Evolutionary conservation across 2,329 filamentous ascomycete genomes (phyloP), one percentile per base, ranked within the genome.

Genomic region (Stachybotrys echinatus): DNA sequence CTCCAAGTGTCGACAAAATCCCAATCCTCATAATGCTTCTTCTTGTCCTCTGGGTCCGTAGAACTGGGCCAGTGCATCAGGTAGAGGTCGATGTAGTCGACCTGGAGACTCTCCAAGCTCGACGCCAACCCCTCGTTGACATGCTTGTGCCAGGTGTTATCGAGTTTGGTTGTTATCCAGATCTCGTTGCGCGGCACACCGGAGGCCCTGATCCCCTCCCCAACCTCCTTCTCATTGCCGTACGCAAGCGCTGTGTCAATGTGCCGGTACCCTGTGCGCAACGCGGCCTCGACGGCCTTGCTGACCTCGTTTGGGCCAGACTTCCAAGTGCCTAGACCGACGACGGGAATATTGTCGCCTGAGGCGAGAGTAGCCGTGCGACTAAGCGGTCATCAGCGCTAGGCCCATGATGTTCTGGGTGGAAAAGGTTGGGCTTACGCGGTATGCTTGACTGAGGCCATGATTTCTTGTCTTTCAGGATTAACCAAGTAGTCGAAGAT

Each of bases 321-420:
- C 63, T 90, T 87, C 87, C 88, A 92, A 50, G 88, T 92, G 50
- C 88, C 88, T 43, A 92, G 77, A 53, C 87, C 88, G 56, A 92
- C 69, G 58, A 84, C 84, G 50, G 87, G 87, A 53, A 94, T 94
- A 71, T 88, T 84, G 67, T 80, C 85, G 52, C 89, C 88, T 48
- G 84, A 85, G 72, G 89, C 88, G 67, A 89, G 81, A 58, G 80
- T 84, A 65, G 84, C 86, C 61, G 81, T 79, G 39, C 54, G 56
- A 18, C 57, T 62, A 31, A 7, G 12, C 5, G 4, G 21, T 27
- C 22, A 34, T 55, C 21, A 57, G 48, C 27, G 21, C 45, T 42
- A 42, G 23, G 12, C 40, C 14, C 2, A 17, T 37, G 12, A 7
- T 34, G 27, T 8, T 10, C 27, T 8, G 10, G 27, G 23, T 21